Percentiles rank a stretch among this genome's conserved stretches.
phyloP scores from a whole-genome alignment of 1,284 basidiomycete genomes.

The Ceratobasidium sp. region DNA sequence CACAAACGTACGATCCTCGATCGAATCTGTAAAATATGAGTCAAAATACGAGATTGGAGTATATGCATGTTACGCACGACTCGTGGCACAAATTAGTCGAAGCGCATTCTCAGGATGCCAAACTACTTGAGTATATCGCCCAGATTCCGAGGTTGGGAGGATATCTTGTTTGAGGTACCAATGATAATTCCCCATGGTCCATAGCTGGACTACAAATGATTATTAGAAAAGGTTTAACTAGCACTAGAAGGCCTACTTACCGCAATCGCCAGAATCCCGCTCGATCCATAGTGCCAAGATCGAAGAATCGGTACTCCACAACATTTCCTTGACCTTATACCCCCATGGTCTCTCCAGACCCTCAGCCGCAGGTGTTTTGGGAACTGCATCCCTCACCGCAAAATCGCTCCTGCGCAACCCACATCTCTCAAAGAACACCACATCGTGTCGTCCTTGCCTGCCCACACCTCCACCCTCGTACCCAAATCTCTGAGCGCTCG shows the following conservation, averaged over 20 bases:
- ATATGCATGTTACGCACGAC: conserved; percentile 49
- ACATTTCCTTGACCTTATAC: conserved; percentile 77
- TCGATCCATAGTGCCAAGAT: conserved; percentile 88
- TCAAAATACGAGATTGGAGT: conserved; percentile 13
- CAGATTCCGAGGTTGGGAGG: conserved; percentile 57
- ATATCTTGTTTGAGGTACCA: conserved; percentile 96
- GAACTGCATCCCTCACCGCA: conserved; percentile 65
- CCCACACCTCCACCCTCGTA: conserved; percentile 75
- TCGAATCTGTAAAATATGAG: conserved; percentile 49
- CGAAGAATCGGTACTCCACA: conserved; percentile 91
- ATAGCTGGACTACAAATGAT: conserved; percentile 79
- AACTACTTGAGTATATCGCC: conserved; percentile 71
- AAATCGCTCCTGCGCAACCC: conserved; percentile 94
- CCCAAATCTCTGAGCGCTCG: conserved; percentile 83
- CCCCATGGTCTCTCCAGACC: conserved; percentile 59
- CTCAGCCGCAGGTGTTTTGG: conserved; percentile 52
- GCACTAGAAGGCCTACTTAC: conserved; percentile 57
- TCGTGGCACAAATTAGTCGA: conserved; percentile 73
- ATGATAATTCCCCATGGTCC: conserved; percentile 96
- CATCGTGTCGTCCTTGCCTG: conserved; percentile 77
- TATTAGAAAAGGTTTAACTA: background rate
- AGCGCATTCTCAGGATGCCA: conserved; percentile 92
- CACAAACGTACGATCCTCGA: conserved; percentile 72
- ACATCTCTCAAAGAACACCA: conserved; percentile 96
- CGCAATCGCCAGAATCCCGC: conserved; percentile 70